phyloP scores from a whole-genome alignment of 345 rosid species.

The Hibiscus trionum region DNA sequence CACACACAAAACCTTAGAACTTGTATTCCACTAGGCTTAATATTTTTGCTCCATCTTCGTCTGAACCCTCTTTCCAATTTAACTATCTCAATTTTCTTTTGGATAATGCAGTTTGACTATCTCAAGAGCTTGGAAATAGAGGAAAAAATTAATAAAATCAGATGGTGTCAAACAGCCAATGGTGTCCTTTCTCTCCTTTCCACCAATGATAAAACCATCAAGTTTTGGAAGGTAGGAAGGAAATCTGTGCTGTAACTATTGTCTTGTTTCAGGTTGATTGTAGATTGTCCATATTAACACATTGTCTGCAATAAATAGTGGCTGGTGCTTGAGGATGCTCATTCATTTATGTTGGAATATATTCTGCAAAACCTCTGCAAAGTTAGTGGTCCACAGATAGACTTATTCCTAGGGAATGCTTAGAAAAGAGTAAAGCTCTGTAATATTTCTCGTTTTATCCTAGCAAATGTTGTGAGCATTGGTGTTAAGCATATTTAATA shows the following conservation, averaged over 20 bases:
- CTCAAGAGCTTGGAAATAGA: slow-evolving; percentile 97
- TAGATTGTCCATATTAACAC: neutral
- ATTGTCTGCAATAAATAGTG: neutral
- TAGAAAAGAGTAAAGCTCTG: neutral
- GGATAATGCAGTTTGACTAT: slow-evolving; percentile 70
- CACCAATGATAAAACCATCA: slow-evolving; percentile 75
- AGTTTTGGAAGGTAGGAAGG: slow-evolving; percentile 79
- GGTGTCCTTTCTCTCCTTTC: slow-evolving; percentile 82
- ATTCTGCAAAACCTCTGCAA: neutral
- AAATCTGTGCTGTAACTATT: neutral
- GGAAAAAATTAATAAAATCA: slow-evolving; percentile 92
- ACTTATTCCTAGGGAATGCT: too few species aligned
- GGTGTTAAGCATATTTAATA: slow-evolving; percentile 1
- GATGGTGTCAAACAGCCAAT: slow-evolving; percentile 88
- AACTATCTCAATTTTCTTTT: slow-evolving; percentile 7
- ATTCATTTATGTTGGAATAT: neutral
- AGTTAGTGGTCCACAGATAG: neutral
- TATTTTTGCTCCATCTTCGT: neutral
- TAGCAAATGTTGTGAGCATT: neutral
- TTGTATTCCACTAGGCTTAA: too few species aligned
- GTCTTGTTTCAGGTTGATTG: neutral
- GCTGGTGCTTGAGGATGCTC: neutral
- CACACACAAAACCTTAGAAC: neutral
- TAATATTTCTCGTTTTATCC: neutral
- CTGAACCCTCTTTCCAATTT: neutral